Base-by-base conservation (phyloP, 2,329 filamentous ascomycete species). In the Exserohilum rostratum region DNA sequence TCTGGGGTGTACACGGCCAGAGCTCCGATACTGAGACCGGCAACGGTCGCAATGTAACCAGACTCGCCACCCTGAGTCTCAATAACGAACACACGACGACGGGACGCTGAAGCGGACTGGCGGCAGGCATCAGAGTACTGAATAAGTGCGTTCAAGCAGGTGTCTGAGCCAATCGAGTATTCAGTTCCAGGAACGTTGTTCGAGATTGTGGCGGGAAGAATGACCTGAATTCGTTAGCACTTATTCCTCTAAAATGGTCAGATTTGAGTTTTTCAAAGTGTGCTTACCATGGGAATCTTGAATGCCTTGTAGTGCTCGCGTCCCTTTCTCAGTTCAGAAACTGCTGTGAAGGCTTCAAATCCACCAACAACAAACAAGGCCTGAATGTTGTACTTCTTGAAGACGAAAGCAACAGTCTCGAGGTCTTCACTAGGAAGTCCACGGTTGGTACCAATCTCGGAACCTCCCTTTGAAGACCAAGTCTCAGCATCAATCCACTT, bases 161-260 rank as follows among this genome's bases (percentile, higher is more conserved):
- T 99, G 70, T 99, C 95, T 29, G 92, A 96, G 38, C 95, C 95
- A 40, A 99, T 86, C 1, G 92, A 97, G 80, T 97, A 98, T 77
- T 99, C 95, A 0, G 93, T 96, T 34, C 95, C 95, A 0, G 95
- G 95, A 4, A 99, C 95, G 74, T 99, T 99, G 83, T 99, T 99
- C 62, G 91, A 96, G 66, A 99, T 93, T 9, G 95, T 99, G n/a
- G 95, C 95, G 0, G 95, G 95, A 22, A 99, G 83, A 37, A 97
- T 84, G 48, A 89, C 85, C 83, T 90, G 22, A n/a, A 92, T 2
- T 3, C 27, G 44, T 66, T 53, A 66, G 64, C 29, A 42, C 29
- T 30, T 20, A 12, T 25, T 43, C 11, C 18, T 27, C 22, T 3
- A 2, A 6, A 4, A 27, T 3, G 15, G 7, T 30, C 3, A 12